These are phyloP conservation scores for Suhomyces terraborum DNA, from an alignment of 1,139 yeast genomes.

Conservation along the genomic window DNA sequence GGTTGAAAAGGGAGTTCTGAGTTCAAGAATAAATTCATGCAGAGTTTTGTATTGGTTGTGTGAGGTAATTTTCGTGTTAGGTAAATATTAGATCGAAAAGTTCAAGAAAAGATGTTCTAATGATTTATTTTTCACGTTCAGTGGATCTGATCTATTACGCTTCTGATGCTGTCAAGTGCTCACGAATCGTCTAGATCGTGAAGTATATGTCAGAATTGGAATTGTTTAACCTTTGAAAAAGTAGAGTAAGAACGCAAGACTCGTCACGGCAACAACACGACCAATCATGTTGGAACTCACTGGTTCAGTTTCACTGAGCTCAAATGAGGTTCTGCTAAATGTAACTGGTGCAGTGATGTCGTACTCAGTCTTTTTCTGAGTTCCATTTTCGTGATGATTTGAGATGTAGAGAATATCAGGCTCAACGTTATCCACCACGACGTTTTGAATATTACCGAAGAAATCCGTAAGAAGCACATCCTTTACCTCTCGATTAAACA, in stretches of 20 bases:
- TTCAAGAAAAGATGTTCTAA: too few relatives aligned
- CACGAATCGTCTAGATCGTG: background rate
- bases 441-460: constrained; percentile 90
- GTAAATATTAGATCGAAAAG: too few relatives aligned
- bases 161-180: too few relatives aligned
- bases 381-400: constrained; percentile 29
- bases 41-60: background rate
- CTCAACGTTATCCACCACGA: constrained; percentile 64
- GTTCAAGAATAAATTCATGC: background rate
- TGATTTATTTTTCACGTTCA: too few relatives aligned
- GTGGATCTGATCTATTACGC: too few relatives aligned
- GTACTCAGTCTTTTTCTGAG: background rate
- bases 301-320: constrained; percentile 2
- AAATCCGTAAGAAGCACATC: constrained; percentile 87
- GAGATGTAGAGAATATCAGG: constrained; percentile 42
- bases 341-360: too few relatives aligned
- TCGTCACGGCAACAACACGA: background rate
- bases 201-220: background rate
- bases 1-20: too few relatives aligned
- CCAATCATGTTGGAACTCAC: background rate
- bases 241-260: background rate
- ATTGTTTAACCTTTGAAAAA: background rate
- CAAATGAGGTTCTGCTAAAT: constrained; percentile 2
- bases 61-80: too few relatives aligned
- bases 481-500: constrained; percentile 65